Evolutionary conservation across 805 yeast genomes (phyloP), one percentile per base, ranked within the genome.

Genomic region (Kuraishia borneana): DNA sequence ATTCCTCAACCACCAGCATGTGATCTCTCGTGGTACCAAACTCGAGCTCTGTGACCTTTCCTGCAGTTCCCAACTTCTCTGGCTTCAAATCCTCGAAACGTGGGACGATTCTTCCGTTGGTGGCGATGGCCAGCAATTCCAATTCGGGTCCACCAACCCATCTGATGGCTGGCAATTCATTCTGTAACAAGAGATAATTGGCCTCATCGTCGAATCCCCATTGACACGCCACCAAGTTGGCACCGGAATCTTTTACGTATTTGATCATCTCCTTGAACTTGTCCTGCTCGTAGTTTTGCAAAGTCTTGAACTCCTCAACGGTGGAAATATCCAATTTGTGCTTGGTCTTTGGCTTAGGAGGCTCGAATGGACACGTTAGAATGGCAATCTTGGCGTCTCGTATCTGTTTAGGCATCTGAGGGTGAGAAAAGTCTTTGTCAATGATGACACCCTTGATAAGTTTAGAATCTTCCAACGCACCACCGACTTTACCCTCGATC

Each of bases 151-250:
- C 98, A 40, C 97, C 98, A 34, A 92, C 95, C 99, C 99, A 92
- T 65, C 99, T 77, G 27, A 92, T 92, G 18, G 97, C 97, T 26
- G 96, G 95, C 42, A 92, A 70, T 29, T 83, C 73, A 58, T 89
- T 85, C 48, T 89, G 82, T 46, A 88, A 65, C 39, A 92, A 68
- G 53, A 92, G 62, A 59, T 92, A 96, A 61, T 89, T 89, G 28
- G 97, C 97, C 65, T 89, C 98, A 57, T 89, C 98, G 58, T 89
- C 98, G 50, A 89, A 92, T 13, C 98, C 98, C 98, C 98, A 89
- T 64, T 89, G 98, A 63, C 98, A 92, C 26, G 94, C 89, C 34
- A 89, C 98, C 36, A 89, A 73, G 56, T 88, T 89, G 20, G 98
- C 97, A 28, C 97, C 97, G 0, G 95, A 70, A 18, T 70, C 73